Base-by-base conservation (phyloP, 1,139 yeast genomes). In the Yamadazyma atlantica region DNA sequence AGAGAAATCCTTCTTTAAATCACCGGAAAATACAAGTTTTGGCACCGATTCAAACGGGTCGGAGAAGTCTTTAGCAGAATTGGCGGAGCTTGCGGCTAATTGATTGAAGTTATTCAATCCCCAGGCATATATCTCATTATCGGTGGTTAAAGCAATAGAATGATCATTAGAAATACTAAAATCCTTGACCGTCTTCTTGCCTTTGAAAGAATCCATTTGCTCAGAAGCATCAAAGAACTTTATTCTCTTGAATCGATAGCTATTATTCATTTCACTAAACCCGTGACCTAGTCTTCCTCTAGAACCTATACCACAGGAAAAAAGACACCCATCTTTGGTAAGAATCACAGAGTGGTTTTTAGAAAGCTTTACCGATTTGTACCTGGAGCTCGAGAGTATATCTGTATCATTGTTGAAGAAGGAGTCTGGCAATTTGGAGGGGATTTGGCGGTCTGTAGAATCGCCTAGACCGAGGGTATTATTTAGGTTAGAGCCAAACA, bases 231-330 rank as follows among this genome's bases (percentile, higher is more conserved):
- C 45, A 10, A 60, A 61, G 21, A 50, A 51, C 4, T 63, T 53
- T 10, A 77, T 60, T 34, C 45, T 58, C 34, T 61, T 65, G 54
- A 64, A 75, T 30, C 55, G 60, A 47, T 61, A 74, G 42, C 49
- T 59, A 55, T 63, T 73, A 35, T 44, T 56, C 45, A 53, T 43
- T 40, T 62, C 62, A 2, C 58, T 54, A 11, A 72, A 71, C 1
- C 66, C 69, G 43, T 74, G 74, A 0, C 95, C 96, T 16, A 86
- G 60, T 37, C 95, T 65, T 2, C 95, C 96, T 40, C 84, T 66
- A 1, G 84, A 71, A 1, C 85, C 84, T 29, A 79, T 69, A 1
- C 96, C 96, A 48, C 84, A 76, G 0, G 83, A 62, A 42, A 62
- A 78, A 0, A 86, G 49, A 34, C 70, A 69, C 4, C 78, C 78